Conservation (phyloP, 1,284 basidiomycete species). For the Boletus sp. region DNA sequence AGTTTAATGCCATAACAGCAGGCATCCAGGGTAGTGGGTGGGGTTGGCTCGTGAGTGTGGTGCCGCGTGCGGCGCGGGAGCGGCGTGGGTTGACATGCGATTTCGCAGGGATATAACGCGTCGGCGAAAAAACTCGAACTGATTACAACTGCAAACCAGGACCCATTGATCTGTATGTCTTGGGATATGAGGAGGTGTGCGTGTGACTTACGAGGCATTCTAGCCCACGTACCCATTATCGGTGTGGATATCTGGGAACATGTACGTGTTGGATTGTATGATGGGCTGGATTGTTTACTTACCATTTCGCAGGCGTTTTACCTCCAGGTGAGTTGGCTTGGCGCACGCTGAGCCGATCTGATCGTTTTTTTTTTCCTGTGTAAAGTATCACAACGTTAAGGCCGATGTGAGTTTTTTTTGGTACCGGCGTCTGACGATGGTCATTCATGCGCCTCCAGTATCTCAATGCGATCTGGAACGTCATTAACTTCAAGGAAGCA, state of each 20-base stretch:
- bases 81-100: constrained; percentile 1
- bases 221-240: constrained; percentile 86
- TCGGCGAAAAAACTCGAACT: constrained; percentile 81
- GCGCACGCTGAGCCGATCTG: neutral
- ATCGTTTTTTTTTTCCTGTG: constrained; percentile 16
- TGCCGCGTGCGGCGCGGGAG: neutral
- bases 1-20: constrained; percentile 88
- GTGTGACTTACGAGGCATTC: constrained; percentile 13
- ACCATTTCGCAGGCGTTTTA: constrained; percentile 65
- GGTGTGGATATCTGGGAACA: constrained; percentile 99
- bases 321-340: constrained; percentile 51
- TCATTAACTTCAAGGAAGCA: constrained; percentile 83
- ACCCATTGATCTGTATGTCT: constrained; percentile 79
- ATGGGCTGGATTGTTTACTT: constrained; percentile 15
- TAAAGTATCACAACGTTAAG: constrained; percentile 91
- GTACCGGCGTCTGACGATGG: neutral
- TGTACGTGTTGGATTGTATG: constrained; percentile 46
- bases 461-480: constrained; percentile 80
- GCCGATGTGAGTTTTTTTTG: constrained; percentile 66
- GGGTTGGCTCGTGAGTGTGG: constrained; percentile 85
- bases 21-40: constrained; percentile 97
- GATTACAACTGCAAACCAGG: constrained; percentile 94
- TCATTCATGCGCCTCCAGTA: constrained; percentile 53
- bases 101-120: constrained; percentile 69
- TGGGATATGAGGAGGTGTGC: neutral